Percentiles rank a stretch among this genome's conserved stretches.
Conservation (phyloP, 805 yeast species). For the Candida multigemmis region DNA sequence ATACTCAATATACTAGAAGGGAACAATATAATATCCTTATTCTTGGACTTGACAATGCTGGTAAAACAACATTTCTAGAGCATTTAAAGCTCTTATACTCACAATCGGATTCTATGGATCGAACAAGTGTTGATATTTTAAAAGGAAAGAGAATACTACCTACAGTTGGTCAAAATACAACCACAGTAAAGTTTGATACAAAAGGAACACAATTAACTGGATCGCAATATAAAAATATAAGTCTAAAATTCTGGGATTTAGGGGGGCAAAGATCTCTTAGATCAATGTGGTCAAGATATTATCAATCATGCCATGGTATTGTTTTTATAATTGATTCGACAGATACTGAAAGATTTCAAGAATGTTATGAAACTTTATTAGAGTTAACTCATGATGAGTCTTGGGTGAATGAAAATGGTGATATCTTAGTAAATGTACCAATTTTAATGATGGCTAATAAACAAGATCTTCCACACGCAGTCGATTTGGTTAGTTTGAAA, state of each 20-base stretch:
- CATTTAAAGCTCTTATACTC: conserved; percentile 30
- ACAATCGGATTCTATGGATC: conserved; percentile 9
- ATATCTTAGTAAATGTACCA: conserved; percentile 55
- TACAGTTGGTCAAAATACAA: conserved; percentile 88
- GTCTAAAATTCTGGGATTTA: conserved; percentile 87
- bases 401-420: conserved; percentile 25
- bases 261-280: conserved; percentile 92
- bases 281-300: conserved; percentile 82
- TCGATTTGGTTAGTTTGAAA: conserved; percentile 49
- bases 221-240: conserved; percentile 30
- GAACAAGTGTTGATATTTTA: conserved; percentile 11
- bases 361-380: conserved; percentile 61
- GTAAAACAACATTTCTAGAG: conserved; percentile 58
- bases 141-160: conserved; percentile 64
- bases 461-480: conserved; percentile 59
- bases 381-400: conserved; percentile 33
- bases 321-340: conserved; percentile 90
- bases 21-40: conserved; percentile 49
- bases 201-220: conserved; percentile 24
- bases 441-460: conserved; percentile 92
- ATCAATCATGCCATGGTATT: conserved; percentile 79
- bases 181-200: conserved; percentile 30
- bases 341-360: conserved; percentile 73
- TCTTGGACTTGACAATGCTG: conserved; percentile 91
- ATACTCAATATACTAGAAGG: conserved; percentile 35